These are phyloP conservation scores for Colletotrichum sp. DNA, from an alignment of 2,329 filamentous ascomycete species.

Conservation along the genomic window DNA sequence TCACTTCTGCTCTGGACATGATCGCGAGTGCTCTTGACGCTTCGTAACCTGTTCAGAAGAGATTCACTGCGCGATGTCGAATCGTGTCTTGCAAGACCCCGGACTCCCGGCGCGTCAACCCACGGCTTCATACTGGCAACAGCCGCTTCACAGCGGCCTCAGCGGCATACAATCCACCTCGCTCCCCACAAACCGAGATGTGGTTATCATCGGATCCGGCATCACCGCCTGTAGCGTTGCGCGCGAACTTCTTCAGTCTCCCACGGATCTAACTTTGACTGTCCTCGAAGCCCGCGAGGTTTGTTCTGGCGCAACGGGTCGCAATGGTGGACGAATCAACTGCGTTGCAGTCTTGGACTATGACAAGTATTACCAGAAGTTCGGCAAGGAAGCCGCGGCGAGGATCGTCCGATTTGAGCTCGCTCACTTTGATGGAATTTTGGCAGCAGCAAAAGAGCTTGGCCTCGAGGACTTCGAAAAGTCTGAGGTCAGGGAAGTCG, in stretches of 20 bases:
- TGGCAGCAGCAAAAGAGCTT: background rate
- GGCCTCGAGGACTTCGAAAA: background rate
- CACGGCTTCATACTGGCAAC: slow-evolving; percentile 23
- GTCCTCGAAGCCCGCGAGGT: background rate
- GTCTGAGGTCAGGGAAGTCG: background rate
- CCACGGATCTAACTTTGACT: rapidly evolving
- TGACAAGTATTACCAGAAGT: background rate
- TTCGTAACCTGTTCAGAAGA: background rate
- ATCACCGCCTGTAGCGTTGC: slow-evolving; percentile 53
- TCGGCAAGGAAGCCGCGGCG: background rate
- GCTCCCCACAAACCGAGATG: slow-evolving; percentile 45
- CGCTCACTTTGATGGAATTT: background rate
- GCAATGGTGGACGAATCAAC: background rate
- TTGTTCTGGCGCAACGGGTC: background rate
- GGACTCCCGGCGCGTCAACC: background rate
- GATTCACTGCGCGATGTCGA: background rate
- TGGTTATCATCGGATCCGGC: slow-evolving; percentile 60
- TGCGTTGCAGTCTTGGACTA: background rate
- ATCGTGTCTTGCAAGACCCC: background rate
- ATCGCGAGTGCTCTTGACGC: background rate
- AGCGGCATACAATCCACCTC: slow-evolving; percentile 21
- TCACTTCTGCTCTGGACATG: background rate
- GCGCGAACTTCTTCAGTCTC: slow-evolving; percentile 25
- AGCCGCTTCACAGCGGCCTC: slow-evolving; percentile 41
- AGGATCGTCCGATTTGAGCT: background rate